Evolutionary conservation across 495 filamentous ascomycete species (phyloP).

Genomic region (Beverwykella pulmonaria): DNA sequence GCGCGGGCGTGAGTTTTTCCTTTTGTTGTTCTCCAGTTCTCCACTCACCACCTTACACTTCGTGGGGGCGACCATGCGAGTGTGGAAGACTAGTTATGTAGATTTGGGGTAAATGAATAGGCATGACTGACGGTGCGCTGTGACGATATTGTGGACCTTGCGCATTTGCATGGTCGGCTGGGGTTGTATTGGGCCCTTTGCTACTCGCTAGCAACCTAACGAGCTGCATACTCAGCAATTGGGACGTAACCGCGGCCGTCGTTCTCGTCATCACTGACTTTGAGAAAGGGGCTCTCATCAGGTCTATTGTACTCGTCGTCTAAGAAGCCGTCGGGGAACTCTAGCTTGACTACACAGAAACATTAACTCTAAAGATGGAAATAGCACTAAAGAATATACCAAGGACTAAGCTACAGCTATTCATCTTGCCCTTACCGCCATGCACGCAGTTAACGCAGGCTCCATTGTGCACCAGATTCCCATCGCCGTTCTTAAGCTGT

Average conservation of each 20-base stretch:
- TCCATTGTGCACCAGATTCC: too few relatives aligned
- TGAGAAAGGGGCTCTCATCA: conserved; percentile 7
- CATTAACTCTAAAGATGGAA: conserved; percentile 8
- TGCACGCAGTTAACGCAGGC: too few relatives aligned
- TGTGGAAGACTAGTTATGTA: background rate
- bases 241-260: conserved; percentile 3
- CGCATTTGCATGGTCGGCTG: conserved; percentile 5
- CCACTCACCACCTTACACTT: conserved; percentile 9
- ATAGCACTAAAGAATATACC: conserved; percentile 8
- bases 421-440: conserved; percentile 8
- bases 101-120: conserved; percentile 8
- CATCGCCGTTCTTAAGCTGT: too few relatives aligned
- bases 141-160: conserved; percentile 9
- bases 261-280: conserved; percentile 6
- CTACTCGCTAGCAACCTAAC: conserved; percentile 7
- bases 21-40: conserved; percentile 2
- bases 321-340: conserved; percentile 4
- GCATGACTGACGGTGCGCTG: conserved; percentile 8
- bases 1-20: conserved; percentile 2
- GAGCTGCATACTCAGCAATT: conserved; percentile 6
- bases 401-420: conserved; percentile 8
- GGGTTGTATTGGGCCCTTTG: conserved; percentile 1
- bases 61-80: conserved; percentile 1
- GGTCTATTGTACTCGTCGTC: conserved; percentile 8
- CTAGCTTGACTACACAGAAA: conserved; percentile 8